Evolutionary conservation across 108 stramenopile genomes (phyloP), one percentile per base, ranked within the genome.

Genomic region (Conticribra weissflogii): DNA sequence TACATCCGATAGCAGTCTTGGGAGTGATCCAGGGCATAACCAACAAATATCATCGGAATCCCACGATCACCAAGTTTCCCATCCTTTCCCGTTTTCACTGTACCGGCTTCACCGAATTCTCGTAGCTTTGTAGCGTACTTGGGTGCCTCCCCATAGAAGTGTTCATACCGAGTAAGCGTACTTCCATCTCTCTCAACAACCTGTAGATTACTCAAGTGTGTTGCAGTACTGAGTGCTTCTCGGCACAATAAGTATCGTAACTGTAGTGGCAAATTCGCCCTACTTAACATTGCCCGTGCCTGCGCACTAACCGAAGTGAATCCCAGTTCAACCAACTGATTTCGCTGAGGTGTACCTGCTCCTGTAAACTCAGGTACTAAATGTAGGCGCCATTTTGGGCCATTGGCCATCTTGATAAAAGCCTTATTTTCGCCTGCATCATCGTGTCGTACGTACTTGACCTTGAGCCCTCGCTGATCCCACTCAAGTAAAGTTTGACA

Each of bases 351-450:
- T n/a, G n/a, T n/a, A n/a, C n/a, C n/a, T n/a, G n/a, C n/a, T n/a
- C n/a, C n/a, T n/a, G n/a, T 81, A 19, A 45, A 64, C 54, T 81
- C 69, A 48, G 66, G n/a, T n/a, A n/a, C n/a, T n/a, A n/a, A n/a
- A n/a, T n/a, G n/a, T n/a, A n/a, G n/a, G n/a, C n/a, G n/a, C n/a
- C n/a, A n/a, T n/a, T n/a, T n/a, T n/a, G n/a, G n/a, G n/a, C n/a
- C n/a, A n/a, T n/a, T n/a, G n/a, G n/a, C n/a, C n/a, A n/a, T n/a
- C n/a, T n/a, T n/a, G n/a, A n/a, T n/a, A n/a, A 72, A 30, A 23
- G 17, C 27, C 65, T 68, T 68, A 51, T 80, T 80, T 44, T 80
- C 72, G 16, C 67, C 54, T 1, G 67, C 72, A 55, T 76, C 72
- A 52, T 82, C 80, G 17, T 21, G n/a, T 19, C 73, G 54, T 15